Conservation (phyloP, 1,284 basidiomycete species). For the Ustilago curta region DNA sequence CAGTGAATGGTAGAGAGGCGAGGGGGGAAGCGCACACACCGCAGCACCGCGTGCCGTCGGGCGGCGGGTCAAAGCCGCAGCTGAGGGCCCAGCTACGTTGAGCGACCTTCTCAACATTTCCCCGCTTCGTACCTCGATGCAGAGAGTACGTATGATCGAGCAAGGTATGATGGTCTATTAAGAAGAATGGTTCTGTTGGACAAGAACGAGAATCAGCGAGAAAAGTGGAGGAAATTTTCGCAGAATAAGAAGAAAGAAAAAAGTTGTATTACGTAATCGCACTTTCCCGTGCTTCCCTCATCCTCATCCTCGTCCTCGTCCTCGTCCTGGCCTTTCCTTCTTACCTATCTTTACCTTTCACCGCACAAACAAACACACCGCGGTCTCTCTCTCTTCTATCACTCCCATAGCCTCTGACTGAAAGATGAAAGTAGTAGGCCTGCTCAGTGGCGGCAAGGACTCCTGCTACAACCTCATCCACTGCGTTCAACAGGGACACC, state of each 20-base stretch:
- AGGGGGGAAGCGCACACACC: slow-evolving; percentile 2
- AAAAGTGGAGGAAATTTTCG: slow-evolving; percentile 27
- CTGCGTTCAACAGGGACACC: slow-evolving; percentile 86
- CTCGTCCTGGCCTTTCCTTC: not conserved
- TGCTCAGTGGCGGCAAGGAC: slow-evolving; percentile 98
- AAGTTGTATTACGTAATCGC: slow-evolving; percentile 23
- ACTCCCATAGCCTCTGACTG: not conserved
- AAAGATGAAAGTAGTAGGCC: slow-evolving; percentile 91
- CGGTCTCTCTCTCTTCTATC: not conserved
- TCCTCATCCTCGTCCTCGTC: not conserved
- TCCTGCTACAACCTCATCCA: slow-evolving; percentile 96
- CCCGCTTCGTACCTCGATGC: not conserved
- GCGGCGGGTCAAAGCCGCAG: slow-evolving; percentile 2
- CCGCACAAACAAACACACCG: too few relatives aligned
- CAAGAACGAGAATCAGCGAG: too few relatives aligned
- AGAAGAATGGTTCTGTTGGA: not conserved
- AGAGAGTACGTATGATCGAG: not conserved
- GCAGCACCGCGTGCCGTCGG: slow-evolving; percentile 6
- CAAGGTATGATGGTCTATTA: not conserved
- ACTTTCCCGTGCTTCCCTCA: slow-evolving; percentile 1
- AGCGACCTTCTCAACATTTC: slow-evolving; percentile 27
- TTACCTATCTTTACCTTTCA: not conserved
- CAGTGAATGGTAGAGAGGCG: slow-evolving; percentile 4
- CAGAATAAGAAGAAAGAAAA: not conserved
- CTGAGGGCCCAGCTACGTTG: slow-evolving; percentile 13